These are phyloP conservation scores for Cutaneotrichosporon mucoides DNA, from an alignment of 1,284 basidiomycete genomes.

Conservation along the genomic window DNA sequence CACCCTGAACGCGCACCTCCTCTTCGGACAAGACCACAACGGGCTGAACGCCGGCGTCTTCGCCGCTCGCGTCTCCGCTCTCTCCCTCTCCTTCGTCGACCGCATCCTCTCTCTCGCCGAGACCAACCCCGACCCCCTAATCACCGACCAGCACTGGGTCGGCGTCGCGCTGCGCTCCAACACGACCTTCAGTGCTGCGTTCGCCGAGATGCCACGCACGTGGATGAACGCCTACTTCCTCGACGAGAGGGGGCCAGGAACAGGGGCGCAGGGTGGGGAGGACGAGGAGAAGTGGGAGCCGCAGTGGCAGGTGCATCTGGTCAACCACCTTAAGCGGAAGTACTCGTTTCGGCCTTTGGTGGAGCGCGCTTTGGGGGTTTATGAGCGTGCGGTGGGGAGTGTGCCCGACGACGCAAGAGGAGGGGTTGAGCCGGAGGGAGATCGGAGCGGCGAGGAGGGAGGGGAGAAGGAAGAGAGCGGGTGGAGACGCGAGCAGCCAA, in stretches of 20 bases:
- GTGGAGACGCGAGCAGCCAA: neutral
- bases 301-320: slow-evolving; percentile 12
- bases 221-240: slow-evolving; percentile 19
- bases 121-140: neutral
- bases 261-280: no score
- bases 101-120: neutral
- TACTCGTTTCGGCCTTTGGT: slow-evolving; percentile 6
- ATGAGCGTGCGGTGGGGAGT: neutral
- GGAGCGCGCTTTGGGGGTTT: neutral
- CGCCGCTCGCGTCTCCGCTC: slow-evolving; percentile 8
- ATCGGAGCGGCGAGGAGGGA: neutral
- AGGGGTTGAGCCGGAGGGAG: no score
- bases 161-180: slow-evolving; percentile 4
- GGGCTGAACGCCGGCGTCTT: slow-evolving; percentile 20
- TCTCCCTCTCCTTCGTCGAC: slow-evolving; percentile 3
- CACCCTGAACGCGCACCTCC: slow-evolving; percentile 8
- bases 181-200: neutral
- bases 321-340: slow-evolving; percentile 8
- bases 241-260: neutral
- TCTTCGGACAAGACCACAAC: slow-evolving; percentile 19
- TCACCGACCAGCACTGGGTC: slow-evolving; percentile 9
- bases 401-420: neutral
- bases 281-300: slow-evolving; percentile 1
- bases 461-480: neutral
- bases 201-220: slow-evolving; percentile 15